Evolutionary conservation across 2,329 filamentous ascomycete genomes (phyloP).

Genomic region (Byssochlamys sp.): DNA sequence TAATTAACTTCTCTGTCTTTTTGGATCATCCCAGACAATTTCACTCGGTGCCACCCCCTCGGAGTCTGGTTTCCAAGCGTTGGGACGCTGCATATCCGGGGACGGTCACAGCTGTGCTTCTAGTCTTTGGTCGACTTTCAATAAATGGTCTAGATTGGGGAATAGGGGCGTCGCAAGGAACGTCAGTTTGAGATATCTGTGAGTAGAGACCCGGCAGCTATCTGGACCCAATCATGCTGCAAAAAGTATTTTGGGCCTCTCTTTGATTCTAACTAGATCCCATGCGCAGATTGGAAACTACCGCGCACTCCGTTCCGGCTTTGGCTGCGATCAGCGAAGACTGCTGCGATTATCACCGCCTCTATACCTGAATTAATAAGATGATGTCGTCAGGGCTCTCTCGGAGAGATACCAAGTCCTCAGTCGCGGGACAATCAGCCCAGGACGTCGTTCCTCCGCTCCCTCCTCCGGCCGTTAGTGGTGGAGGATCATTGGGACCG

Average conservation of each 20-base stretch:
- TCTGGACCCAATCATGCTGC: background rate
- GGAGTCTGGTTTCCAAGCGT: background rate
- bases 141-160: background rate
- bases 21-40: background rate
- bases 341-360: background rate
- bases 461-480: slow-evolving; percentile 23
- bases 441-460: slow-evolving; percentile 13
- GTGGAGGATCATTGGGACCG: slow-evolving; percentile 27
- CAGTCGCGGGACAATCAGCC: slow-evolving; percentile 16
- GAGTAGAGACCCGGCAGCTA: background rate
- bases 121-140: background rate
- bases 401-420: slow-evolving; percentile 26
- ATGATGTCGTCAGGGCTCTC: slow-evolving; percentile 27
- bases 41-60: background rate
- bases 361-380: background rate
- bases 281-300: background rate
- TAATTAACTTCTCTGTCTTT: background rate
- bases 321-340: background rate
- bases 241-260: background rate
- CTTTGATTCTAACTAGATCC: background rate
- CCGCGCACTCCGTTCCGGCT: background rate
- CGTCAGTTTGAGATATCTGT: background rate
- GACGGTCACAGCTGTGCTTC: background rate
- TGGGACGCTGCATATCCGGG: background rate
- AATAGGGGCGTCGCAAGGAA: background rate